Conservation (phyloP, 345 rosid species). For the Heritiera littoralis region DNA sequence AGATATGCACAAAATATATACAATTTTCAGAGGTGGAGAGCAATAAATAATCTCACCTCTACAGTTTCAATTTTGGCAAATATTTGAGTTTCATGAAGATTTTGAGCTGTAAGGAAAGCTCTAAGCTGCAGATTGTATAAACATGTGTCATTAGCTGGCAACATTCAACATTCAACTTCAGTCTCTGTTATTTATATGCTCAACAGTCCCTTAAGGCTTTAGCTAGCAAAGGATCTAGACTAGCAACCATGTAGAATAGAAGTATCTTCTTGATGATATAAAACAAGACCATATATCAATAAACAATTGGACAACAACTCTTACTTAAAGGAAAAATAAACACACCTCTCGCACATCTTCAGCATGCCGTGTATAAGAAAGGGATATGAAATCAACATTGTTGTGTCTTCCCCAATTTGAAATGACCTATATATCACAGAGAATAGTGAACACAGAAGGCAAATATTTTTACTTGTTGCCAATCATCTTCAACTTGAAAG, state of each 20-base stretch:
- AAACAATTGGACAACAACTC: not conserved
- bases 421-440: not conserved
- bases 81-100: not conserved
- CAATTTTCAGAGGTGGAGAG: not conserved
- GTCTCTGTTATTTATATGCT: not conserved
- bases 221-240: not conserved
- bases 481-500: not conserved
- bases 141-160: not conserved
- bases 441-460: not conserved
- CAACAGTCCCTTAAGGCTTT: not conserved
- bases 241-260: not conserved
- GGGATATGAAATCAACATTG: conserved; percentile 7
- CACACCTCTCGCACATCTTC: not conserved
- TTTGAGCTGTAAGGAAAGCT: not conserved
- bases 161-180: not conserved
- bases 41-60: not conserved
- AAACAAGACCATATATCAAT: not conserved
- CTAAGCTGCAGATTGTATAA: not conserved
- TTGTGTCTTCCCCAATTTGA: not conserved
- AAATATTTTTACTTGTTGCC: not conserved
- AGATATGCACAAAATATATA: not conserved
- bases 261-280: not conserved
- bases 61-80: conserved; percentile 6
- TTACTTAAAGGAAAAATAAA: not conserved
- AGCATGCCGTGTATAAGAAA: not conserved